These are phyloP conservation scores for Priceomyces castillae DNA, from an alignment of 805 yeast genomes.

Conservation along the genomic window DNA sequence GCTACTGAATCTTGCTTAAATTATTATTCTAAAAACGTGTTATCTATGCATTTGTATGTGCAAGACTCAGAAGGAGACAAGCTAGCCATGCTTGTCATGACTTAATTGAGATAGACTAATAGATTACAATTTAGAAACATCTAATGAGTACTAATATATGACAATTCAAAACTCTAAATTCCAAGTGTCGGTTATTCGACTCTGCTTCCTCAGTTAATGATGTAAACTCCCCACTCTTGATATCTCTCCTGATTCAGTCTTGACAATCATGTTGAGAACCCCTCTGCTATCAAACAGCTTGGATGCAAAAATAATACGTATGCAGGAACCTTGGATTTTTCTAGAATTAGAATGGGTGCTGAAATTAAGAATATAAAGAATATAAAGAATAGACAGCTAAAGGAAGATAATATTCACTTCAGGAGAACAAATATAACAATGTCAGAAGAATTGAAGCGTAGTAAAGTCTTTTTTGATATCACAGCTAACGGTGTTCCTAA, in stretches of 20 bases:
- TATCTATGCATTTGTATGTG: no score
- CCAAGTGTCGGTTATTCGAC: no score
- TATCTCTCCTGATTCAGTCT: no score
- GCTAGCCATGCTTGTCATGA: neutral
- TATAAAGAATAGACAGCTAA: no score
- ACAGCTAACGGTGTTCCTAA: conserved; percentile 63
- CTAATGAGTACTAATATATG: neutral
- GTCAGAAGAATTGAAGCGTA: conserved; percentile 10
- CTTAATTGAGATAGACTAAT: neutral
- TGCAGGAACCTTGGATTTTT: conserved; percentile 5
- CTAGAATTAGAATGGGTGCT: neutral
- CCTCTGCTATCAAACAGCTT: no score
- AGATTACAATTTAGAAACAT: neutral
- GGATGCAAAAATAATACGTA: neutral
- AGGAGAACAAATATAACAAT: conserved; percentile 1
- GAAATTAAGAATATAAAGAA: neutral
- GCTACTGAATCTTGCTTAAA: no score
- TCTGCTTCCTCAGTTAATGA: no score
- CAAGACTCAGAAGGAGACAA: no score
- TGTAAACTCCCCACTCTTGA: no score
- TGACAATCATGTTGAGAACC: no score
- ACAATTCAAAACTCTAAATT: neutral
- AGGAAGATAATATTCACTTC: no score
- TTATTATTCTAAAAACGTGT: no score
- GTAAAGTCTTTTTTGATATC: conserved; percentile 76